Conservation (phyloP, 345 rosid genomes). For the Xanthoceras sorbifolium region DNA sequence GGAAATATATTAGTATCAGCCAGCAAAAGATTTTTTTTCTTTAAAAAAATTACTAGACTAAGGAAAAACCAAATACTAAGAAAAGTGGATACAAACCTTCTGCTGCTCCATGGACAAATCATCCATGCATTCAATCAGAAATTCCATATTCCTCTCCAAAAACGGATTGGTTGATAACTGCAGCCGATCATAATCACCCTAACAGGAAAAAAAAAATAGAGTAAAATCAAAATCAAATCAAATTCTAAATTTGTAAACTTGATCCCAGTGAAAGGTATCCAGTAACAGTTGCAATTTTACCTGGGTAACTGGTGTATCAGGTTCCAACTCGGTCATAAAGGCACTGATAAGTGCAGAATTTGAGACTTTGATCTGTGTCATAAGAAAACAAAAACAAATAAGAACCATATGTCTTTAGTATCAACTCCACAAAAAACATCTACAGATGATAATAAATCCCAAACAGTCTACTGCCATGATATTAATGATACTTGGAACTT, state of each 20-base stretch:
- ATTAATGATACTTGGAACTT: background rate
- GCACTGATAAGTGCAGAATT: constrained; percentile 98
- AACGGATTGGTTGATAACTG: constrained; percentile 80
- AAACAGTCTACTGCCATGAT: background rate
- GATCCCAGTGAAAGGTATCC: background rate
- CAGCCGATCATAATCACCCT: constrained; percentile 95
- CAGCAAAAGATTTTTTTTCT: background rate
- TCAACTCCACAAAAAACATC: background rate
- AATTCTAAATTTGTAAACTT: background rate
- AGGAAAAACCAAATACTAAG: background rate
- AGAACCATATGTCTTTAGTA: background rate
- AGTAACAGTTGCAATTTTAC: constrained; percentile 34
- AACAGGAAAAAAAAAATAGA: constrained; percentile 1
- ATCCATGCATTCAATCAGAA: constrained; percentile 98
- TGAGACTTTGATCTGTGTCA: constrained; percentile 86
- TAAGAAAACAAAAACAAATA: constrained; percentile 13
- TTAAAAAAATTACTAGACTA: background rate
- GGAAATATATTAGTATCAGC: constrained; percentile 11
- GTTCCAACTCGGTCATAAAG: constrained; percentile 93
- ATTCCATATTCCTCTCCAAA: constrained; percentile 90
- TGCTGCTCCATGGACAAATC: constrained; percentile 90
- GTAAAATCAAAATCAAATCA: background rate
- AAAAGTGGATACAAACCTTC: constrained; percentile 54
- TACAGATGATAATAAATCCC: background rate
- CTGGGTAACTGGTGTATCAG: constrained; percentile 87